Evolutionary conservation across 1,284 basidiomycete genomes (phyloP), one percentile per base, ranked within the genome.

Genomic region (Naganishia sp.): DNA sequence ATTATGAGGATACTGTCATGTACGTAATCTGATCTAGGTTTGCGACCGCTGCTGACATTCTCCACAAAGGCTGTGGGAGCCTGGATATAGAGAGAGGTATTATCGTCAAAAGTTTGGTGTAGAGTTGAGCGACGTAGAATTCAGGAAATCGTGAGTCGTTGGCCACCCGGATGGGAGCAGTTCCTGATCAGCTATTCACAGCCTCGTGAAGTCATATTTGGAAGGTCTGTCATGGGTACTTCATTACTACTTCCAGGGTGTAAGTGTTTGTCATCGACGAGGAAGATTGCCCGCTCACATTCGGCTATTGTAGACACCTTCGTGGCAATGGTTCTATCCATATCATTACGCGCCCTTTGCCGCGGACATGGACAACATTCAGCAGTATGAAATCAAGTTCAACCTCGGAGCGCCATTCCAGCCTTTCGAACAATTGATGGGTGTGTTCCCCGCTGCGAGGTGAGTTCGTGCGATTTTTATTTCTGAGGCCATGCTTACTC

Each of bases 261-360:
- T 92, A 75, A 67, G 87, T 83, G 42, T 48, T 67, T 63, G 55
- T 56, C 25, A 6, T 23, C 7, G 28, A 39, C 53, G 23, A 39
- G 10, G 43, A 6, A 56, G 42, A 49, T 36, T 39, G 60, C 9
- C 65, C 74, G 42, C 36, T 52, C 21, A 42, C 18, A 21, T 7
- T 28, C 66, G 39, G 23, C 7, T 6, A 15, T 63, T 66, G 18
- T 68, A 92, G 90, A 87, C 90, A n/a, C 93, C 95, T 4, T 95
- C 94, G 1, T 99, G 96, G 96, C 88, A 94, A 74, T 99, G 96
- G 96, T 99, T 90, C 80, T 99, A 98, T 77, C 96, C 96, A 0
- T 96, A 91, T 76, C 95, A 99, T 80, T 99, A 95, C 77, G 93
- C 96, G 5, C 96, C 96, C 0, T 99, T 99, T 77, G 96, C 96